phyloP scores from a whole-genome alignment of 306 rosid genomes.

The Hippophae gyantsensis region DNA sequence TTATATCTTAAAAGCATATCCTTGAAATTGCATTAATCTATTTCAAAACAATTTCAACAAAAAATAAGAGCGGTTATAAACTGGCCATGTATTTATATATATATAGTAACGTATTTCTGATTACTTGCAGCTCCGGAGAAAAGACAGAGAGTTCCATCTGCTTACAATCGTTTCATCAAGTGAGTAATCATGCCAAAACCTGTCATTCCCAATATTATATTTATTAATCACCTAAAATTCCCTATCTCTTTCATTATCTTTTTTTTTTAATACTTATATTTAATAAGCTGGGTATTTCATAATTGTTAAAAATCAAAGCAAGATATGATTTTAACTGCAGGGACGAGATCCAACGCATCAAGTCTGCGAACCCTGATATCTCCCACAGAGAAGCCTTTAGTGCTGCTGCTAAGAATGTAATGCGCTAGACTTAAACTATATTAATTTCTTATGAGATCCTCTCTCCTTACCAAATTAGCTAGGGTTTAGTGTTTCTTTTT shows the following conservation, averaged over 20 bases:
- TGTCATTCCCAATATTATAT: not conserved
- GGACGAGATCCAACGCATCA: slow-evolving; percentile 57
- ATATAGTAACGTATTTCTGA: too few relatives aligned
- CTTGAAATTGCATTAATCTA: too few relatives aligned
- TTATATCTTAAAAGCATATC: too few relatives aligned
- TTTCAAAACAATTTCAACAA: too few relatives aligned
- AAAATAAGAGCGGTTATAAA: too few relatives aligned
- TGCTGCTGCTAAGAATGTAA: slow-evolving; percentile 53
- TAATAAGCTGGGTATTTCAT: too few relatives aligned
- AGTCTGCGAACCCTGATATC: slow-evolving; percentile 46
- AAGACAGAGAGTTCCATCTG: slow-evolving; percentile 52
- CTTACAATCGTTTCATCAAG: slow-evolving; percentile 51
- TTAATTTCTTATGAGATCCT: not conserved
- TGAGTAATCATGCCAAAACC: slow-evolving; percentile 22
- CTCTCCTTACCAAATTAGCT: slow-evolving; percentile 18
- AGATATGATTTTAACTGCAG: slow-evolving; percentile 16
- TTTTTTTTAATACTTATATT: not conserved
- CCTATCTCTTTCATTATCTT: not conserved
- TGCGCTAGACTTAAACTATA: not conserved
- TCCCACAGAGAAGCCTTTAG: slow-evolving; percentile 55
- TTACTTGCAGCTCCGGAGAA: slow-evolving; percentile 36
- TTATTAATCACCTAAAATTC: not conserved
- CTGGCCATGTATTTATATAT: too few relatives aligned
- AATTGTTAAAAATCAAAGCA: too few relatives aligned
- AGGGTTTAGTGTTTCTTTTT: slow-evolving; percentile 10